Percentiles rank a stretch among this genome's conserved stretches.
These are phyloP conservation scores for Candolleomyces efflorescens DNA, from an alignment of 768 basidiomycete species.

Conservation along the genomic window DNA sequence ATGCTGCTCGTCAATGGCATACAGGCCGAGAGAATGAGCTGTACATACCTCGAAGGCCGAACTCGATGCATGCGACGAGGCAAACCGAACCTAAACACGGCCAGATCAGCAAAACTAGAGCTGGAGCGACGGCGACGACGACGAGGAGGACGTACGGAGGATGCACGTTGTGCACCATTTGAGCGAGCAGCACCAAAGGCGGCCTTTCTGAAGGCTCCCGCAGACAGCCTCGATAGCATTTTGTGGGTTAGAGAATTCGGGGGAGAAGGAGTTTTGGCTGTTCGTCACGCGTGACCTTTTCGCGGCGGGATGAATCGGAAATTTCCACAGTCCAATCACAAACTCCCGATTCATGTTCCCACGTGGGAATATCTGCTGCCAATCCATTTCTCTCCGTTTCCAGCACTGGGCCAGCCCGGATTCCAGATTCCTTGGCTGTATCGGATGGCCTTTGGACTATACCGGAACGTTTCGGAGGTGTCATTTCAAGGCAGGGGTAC, in stretches of 20 bases:
- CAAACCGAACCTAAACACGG: constrained; percentile 60
- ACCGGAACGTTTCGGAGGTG: no score
- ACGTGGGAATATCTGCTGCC: not conserved
- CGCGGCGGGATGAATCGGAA: constrained; percentile 49
- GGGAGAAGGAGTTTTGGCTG: constrained; percentile 34
- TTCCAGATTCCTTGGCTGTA: no score
- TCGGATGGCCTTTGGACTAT: no score
- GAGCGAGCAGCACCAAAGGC: constrained; percentile 40
- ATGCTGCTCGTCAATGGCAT: constrained; percentile 9
- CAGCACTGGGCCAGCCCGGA: not conserved
- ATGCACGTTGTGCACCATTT: constrained; percentile 38
- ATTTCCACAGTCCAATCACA: constrained; percentile 29
- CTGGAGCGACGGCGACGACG: constrained; percentile 10
- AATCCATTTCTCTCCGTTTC: not conserved
- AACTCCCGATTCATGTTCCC: constrained; percentile 17
- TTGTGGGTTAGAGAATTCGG: constrained; percentile 40
- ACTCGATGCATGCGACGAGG: constrained; percentile 57
- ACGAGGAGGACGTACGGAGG: constrained; percentile 41
- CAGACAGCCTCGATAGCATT: constrained; percentile 84
- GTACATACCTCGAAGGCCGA: constrained; percentile 62
- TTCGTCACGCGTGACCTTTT: constrained; percentile 41
- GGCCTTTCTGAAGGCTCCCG: constrained; percentile 63
- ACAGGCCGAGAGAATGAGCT: not conserved
- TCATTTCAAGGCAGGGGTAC: no score
- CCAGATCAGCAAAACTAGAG: constrained; percentile 14